phyloP scores from a whole-genome alignment of 2,329 filamentous ascomycete genomes.

The Trichoderma polysporum region DNA sequence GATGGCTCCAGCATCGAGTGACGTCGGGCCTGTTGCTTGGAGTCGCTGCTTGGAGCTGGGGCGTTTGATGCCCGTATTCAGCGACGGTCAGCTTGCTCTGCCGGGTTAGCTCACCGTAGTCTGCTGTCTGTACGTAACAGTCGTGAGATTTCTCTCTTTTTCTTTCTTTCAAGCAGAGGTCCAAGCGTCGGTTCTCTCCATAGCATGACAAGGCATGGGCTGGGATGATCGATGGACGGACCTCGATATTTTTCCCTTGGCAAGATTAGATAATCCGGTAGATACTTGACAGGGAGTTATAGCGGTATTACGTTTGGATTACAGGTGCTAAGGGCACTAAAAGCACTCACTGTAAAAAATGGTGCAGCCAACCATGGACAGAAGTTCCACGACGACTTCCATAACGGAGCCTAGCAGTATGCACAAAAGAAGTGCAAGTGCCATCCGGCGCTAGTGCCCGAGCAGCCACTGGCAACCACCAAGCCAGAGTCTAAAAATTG shows the following conservation, averaged over 20 bases:
- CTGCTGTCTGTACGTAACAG: not conserved
- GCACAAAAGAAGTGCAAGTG: constrained; percentile 1
- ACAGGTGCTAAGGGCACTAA: not conserved
- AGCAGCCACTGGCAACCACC: not conserved
- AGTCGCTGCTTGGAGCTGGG: no score
- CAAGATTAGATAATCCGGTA: constrained; percentile 13
- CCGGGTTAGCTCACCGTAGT: not conserved
- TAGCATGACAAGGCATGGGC: not conserved
- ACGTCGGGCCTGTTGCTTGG: not conserved
- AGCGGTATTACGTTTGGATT: no score
- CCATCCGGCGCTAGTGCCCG: constrained; percentile 15
- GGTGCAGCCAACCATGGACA: not conserved
- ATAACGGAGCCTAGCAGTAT: constrained; percentile 7
- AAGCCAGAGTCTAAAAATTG: not conserved
- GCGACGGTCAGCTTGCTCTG: constrained; percentile 5
- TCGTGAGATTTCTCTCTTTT: not conserved
- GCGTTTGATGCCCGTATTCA: not conserved
- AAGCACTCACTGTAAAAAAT: no score
- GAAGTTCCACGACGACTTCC: constrained; percentile 17
- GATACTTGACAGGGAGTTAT: no score
- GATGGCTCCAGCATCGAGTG: not conserved
- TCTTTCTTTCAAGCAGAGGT: not conserved
- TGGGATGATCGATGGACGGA: constrained; percentile 5
- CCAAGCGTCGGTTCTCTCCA: constrained; percentile 2
- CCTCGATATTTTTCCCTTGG: not conserved